Evolutionary conservation across 257 asterid genomes (phyloP), one percentile per base, ranked within the genome.

Genomic region (Lycium ferocissimum): DNA sequence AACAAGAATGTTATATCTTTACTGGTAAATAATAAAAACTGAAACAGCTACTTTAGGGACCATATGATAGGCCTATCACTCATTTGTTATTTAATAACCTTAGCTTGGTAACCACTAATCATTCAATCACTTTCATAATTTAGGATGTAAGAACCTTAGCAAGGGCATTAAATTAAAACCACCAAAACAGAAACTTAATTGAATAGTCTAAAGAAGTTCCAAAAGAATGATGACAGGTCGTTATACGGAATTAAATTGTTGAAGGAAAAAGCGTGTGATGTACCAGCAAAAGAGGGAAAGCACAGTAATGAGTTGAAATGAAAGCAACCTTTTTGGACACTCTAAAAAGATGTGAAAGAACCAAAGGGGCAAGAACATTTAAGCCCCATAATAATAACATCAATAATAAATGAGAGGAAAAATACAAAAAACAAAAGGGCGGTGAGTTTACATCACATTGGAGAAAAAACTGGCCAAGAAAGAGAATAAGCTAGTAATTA

Each of bases 201-300:
- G 81, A 84, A 53, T 81, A 59, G 18, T 6, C 43, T 43, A 86
- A 61, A 67, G 92, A 85, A 78, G 33, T 86, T 86, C 81, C 76
- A 40, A 82, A 84, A 40, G 88, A 86, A 80, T 82, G 20, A 57
- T 84, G 92, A 87, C 89, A 89, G 51, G 91, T 91, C 90, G 86
- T 90, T 92, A 85, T 87, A 72, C 17, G 2, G 85, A 92, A 87
- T 91, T 90, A 92, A 93, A 92, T 86, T 61, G 86, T 80, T 78
- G 73, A 80, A 80, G 20, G 79, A 80, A 86, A 82, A 76, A 84
- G 87, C 57, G 33, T 80, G 43, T 71, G 80, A 86, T 43, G 85
- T 85, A 90, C 94, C 96, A 89, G 83, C 88, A 88, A 85, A 86
- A 80, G 80, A 86, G 94, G 97, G 90, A 90, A 93, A 89, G 51